Evolutionary conservation across 345 rosid genomes (phyloP).

Genomic region (Hirschfeldia incana): DNA sequence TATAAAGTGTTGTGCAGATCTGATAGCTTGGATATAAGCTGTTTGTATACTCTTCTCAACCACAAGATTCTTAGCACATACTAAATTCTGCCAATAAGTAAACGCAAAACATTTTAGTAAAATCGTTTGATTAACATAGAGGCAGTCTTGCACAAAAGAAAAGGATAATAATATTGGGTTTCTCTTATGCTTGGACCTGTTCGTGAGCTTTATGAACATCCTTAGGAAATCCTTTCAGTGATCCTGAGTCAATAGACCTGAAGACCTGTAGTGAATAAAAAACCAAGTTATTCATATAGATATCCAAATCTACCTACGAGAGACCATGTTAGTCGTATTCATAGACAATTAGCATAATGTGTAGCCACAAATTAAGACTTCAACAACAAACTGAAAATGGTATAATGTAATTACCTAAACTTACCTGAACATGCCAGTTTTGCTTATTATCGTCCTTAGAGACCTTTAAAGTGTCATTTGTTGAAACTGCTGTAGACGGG

Average conservation of each 20-base stretch:
- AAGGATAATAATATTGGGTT: not conserved
- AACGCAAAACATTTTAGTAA: not conserved
- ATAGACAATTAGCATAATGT: not conserved
- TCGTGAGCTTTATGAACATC: constrained; percentile 53
- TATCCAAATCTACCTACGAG: not conserved
- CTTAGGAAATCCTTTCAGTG: constrained; percentile 87
- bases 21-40: constrained; percentile 85
- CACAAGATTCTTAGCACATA: constrained; percentile 79
- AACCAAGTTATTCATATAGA: not conserved
- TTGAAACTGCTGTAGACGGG: constrained; percentile 47
- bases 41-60: constrained; percentile 88
- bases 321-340: not conserved
- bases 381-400: not conserved
- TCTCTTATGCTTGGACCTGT: constrained; percentile 44
- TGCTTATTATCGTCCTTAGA: constrained; percentile 56
- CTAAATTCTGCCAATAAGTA: constrained; percentile 63
- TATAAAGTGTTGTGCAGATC: constrained; percentile 82
- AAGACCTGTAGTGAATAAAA: constrained; percentile 50
- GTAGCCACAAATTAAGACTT: not conserved
- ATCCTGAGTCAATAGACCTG: constrained; percentile 85
- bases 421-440: constrained; percentile 84
- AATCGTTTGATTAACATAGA: not conserved
- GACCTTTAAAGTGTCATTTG: constrained; percentile 60
- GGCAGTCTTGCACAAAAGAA: not conserved
- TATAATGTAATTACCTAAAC: constrained; percentile 52